Conservation (phyloP, 2,329 filamentous ascomycete genomes). For the Colletotrichum trifolii region DNA sequence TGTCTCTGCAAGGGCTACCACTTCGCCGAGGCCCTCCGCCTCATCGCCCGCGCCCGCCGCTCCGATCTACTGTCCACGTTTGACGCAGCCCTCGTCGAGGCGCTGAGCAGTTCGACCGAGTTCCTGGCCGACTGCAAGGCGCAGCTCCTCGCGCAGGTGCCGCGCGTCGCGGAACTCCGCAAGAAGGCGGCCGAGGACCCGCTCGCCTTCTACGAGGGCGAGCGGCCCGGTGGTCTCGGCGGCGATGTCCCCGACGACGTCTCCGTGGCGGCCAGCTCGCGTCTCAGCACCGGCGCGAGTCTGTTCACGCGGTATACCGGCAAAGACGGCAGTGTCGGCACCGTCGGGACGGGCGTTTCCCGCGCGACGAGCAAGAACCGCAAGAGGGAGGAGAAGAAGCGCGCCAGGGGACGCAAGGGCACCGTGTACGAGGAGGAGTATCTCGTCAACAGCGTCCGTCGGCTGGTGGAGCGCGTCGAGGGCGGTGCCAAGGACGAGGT, state of each 20-base stretch:
- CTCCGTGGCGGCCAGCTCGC: constrained; percentile 84
- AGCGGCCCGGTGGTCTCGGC: constrained; percentile 65
- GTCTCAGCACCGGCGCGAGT: constrained; percentile 83
- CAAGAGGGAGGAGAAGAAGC: constrained; percentile 91
- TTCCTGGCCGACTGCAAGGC: constrained; percentile 92
- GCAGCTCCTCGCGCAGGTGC: constrained; percentile 86
- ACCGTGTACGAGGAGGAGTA: constrained; percentile 99
- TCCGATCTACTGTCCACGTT: constrained; percentile 74
- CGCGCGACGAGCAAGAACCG: constrained; percentile 90
- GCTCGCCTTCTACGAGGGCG: constrained; percentile 87
- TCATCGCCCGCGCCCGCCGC: constrained; percentile 71
- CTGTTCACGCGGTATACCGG: constrained; percentile 94
- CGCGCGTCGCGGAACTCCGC: constrained; percentile 85
- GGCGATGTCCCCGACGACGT: constrained; percentile 90
- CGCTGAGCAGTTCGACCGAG: constrained; percentile 85
- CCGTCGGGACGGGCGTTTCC: constrained; percentile 77
- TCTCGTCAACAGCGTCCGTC: constrained; percentile 85
- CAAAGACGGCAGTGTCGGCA: constrained; percentile 70
- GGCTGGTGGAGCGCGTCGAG: constrained; percentile 86
- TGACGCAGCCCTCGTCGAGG: constrained; percentile 83
- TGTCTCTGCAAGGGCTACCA: constrained; percentile 87
- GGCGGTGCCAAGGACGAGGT: constrained; percentile 76
- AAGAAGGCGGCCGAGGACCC: constrained; percentile 86
- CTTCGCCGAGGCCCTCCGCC: constrained; percentile 89
- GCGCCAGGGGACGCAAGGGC: constrained; percentile 93